Conservation (phyloP, 1,284 basidiomycete genomes). For the Ceratobasidium sp. region DNA sequence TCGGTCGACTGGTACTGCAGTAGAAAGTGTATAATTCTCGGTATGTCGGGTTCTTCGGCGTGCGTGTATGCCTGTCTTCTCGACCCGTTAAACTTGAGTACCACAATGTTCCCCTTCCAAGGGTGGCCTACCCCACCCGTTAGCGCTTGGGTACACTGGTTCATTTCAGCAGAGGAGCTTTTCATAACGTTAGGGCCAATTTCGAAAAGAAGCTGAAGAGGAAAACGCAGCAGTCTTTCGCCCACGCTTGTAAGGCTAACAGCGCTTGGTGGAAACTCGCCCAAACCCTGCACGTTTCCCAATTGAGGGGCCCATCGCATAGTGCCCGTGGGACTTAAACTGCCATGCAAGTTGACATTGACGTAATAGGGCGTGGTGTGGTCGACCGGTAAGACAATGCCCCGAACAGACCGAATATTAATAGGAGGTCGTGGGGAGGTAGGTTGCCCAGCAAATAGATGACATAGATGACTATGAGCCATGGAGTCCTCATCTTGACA, state of each 20-base stretch:
- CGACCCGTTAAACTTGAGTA: constrained; percentile 55
- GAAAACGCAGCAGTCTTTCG: not conserved
- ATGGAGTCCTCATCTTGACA: too few species aligned
- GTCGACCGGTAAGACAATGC: not conserved
- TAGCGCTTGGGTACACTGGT: not conserved
- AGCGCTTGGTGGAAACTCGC: too few species aligned
- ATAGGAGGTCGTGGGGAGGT: too few species aligned
- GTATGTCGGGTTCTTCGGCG: not conserved
- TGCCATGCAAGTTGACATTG: too few species aligned
- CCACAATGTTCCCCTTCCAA: constrained; percentile 23
- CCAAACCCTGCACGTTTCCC: too few species aligned
- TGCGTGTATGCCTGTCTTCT: constrained; percentile 47
- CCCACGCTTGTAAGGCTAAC: not conserved
- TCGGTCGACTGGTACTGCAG: too few species aligned
- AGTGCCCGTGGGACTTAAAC: too few species aligned
- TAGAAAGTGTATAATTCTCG: not conserved
- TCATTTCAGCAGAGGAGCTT: not conserved
- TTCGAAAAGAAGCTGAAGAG: not conserved
- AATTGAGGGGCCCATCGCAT: too few species aligned
- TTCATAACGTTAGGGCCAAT: not conserved
- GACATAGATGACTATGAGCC: constrained; percentile 1
- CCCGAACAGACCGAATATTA: not conserved
- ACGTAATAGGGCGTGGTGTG: too few species aligned
- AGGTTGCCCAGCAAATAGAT: too few species aligned
- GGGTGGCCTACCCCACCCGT: not conserved